These are phyloP conservation scores for Chaetomiaceae sp. DNA, from an alignment of 2,329 filamentous ascomycete species.

Conservation along the genomic window DNA sequence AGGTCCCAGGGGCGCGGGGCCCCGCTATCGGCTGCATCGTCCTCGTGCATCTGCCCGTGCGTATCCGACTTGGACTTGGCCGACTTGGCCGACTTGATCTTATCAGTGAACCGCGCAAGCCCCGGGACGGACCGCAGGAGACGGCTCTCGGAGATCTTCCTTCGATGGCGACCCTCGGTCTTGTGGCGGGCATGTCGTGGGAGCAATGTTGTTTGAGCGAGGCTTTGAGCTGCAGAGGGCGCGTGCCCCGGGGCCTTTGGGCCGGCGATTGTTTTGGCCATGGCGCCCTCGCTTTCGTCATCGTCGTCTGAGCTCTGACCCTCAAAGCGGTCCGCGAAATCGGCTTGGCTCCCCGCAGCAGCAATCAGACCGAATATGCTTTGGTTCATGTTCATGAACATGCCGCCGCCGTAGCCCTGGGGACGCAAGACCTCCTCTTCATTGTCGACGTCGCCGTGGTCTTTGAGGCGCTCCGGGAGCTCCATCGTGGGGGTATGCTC, in stretches of 20 bases:
- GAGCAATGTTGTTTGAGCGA: slow-evolving; percentile 50
- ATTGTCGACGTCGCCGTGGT: slow-evolving; percentile 42
- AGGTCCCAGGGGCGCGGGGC: slow-evolving; percentile 12
- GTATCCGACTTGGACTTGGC: slow-evolving; percentile 36
- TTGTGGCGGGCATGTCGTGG: slow-evolving; percentile 42
- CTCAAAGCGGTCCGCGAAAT: slow-evolving; percentile 78
- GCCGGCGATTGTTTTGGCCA: slow-evolving; percentile 27
- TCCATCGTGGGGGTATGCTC: slow-evolving; percentile 41
- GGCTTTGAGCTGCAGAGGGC: slow-evolving; percentile 7
- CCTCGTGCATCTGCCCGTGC: slow-evolving; percentile 24
- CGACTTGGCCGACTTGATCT: slow-evolving; percentile 38
- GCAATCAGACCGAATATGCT: slow-evolving; percentile 91
- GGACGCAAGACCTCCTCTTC: slow-evolving; percentile 46
- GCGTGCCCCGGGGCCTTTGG: slow-evolving; percentile 16
- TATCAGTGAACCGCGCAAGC: slow-evolving; percentile 44
- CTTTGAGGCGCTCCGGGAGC: slow-evolving; percentile 51
- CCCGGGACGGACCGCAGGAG: slow-evolving; percentile 62
- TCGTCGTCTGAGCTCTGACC: slow-evolving; percentile 73
- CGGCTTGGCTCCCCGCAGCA: slow-evolving; percentile 74
- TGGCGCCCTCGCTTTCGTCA: slow-evolving; percentile 34
- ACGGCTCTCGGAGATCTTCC: slow-evolving; percentile 56
- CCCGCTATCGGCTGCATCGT: slow-evolving; percentile 25
- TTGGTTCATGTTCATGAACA: slow-evolving; percentile 79
- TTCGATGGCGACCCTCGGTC: slow-evolving; percentile 16
- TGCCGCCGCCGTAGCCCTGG: slow-evolving; percentile 40